Conservation (phyloP, 2,329 filamentous ascomycete species). For the Monilinia laxa region DNA sequence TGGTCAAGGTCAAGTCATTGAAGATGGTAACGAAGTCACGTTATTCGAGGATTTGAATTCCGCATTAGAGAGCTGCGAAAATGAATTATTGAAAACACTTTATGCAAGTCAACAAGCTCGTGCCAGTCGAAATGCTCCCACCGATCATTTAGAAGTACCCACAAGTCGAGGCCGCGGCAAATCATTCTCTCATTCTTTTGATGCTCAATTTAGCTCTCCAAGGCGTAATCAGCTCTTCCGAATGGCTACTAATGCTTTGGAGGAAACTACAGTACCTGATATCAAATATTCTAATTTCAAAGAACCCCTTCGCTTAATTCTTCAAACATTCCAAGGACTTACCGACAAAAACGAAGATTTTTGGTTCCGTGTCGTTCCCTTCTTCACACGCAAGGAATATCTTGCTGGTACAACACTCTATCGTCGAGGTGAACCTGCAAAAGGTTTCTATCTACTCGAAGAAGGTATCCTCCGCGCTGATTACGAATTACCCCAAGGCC, state of each 20-base stretch:
- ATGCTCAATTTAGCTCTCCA: constrained; percentile 69
- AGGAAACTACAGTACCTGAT: constrained; percentile 55
- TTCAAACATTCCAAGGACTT: constrained; percentile 92
- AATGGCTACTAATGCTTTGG: constrained; percentile 74
- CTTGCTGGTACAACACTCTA: constrained; percentile 72
- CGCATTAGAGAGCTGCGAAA: constrained; percentile 91
- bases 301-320: constrained; percentile 84
- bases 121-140: constrained; percentile 46
- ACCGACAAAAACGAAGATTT: constrained; percentile 89
- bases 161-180: constrained; percentile 23
- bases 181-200: constrained; percentile 51
- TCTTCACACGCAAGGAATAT: constrained; percentile 71
- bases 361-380: constrained; percentile 79
- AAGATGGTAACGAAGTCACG: constrained; percentile 67
- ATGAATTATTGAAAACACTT: constrained; percentile 81
- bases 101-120: constrained; percentile 67
- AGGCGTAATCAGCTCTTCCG: constrained; percentile 73
- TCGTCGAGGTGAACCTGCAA: constrained; percentile 70
- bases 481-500: constrained; percentile 86
- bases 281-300: constrained; percentile 81
- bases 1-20: constrained; percentile 47
- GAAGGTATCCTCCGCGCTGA: constrained; percentile 85
- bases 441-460: constrained; percentile 89
- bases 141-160: constrained; percentile 37
- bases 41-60: constrained; percentile 90